Conservation (phyloP, 2,329 filamentous ascomycete species). For the Aspergillus sp. region DNA sequence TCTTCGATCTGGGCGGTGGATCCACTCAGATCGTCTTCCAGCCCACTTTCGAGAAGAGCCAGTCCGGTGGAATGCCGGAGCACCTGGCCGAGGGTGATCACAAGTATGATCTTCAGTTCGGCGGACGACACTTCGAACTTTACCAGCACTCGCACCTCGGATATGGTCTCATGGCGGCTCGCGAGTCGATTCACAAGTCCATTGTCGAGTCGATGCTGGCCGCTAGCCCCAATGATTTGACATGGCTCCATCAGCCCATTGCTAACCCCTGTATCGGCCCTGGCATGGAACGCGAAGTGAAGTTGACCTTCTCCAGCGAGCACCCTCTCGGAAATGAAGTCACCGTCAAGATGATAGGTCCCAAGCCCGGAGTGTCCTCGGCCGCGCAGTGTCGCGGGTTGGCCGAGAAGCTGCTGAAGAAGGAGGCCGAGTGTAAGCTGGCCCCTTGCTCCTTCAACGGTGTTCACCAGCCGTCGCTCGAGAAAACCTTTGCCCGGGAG, state of each 20-base stretch:
- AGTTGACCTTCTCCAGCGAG: conserved; percentile 66
- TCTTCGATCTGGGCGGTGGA: conserved; percentile 94
- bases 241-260: conserved; percentile 71
- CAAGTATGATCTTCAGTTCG: conserved; percentile 90
- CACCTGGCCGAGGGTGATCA: conserved; percentile 87
- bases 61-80: conserved; percentile 77
- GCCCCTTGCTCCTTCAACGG: conserved; percentile 98
- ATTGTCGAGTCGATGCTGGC: conserved; percentile 71
- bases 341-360: conserved; percentile 85
- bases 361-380: conserved; percentile 59
- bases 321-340: conserved; percentile 66
- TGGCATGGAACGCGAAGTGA: conserved; percentile 71
- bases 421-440: conserved; percentile 77
- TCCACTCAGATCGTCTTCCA: conserved; percentile 99
- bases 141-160: conserved; percentile 99
- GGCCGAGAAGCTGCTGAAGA: conserved; percentile 86
- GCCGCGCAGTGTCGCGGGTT: conserved; percentile 86
- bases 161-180: conserved; percentile 93
- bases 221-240: conserved; percentile 57
- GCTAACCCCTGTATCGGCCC: conserved; percentile 84
- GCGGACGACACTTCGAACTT: conserved; percentile 83
- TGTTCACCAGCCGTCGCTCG: conserved; percentile 86
- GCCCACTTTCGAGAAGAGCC: conserved; percentile 78
- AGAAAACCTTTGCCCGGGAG: conserved; percentile 87
- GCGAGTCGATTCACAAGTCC: conserved; percentile 76